These are phyloP conservation scores for Yamadazyma sp. DNA, from an alignment of 805 yeast genomes.

Conservation along the genomic window DNA sequence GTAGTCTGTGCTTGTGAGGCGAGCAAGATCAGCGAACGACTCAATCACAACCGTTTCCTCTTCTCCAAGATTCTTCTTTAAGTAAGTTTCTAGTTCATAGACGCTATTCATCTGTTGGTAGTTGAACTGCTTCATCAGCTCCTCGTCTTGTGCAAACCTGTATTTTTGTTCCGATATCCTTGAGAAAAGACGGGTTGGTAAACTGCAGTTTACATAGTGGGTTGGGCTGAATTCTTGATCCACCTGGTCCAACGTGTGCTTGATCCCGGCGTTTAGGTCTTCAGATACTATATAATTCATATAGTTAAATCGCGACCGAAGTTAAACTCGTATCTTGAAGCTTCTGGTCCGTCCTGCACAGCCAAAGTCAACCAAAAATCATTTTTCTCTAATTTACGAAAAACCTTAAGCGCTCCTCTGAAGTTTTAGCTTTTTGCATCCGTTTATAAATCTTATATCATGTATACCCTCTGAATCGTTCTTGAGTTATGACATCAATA, in stretches of 20 bases:
- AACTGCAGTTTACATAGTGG: conserved; percentile 15
- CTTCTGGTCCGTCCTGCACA: no score
- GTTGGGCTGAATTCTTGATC: conserved; percentile 7
- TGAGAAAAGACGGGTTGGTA: conserved; percentile 15
- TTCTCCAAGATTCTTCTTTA: not conserved
- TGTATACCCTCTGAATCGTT: no score
- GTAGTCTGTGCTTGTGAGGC: conserved; percentile 10
- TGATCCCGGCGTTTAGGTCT: conserved; percentile 8
- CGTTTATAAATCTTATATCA: no score
- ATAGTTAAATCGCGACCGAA: no score
- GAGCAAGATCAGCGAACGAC: conserved; percentile 12
- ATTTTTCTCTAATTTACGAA: no score
- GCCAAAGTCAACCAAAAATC: no score
- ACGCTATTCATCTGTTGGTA: conserved; percentile 13
- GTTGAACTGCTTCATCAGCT: conserved; percentile 15
- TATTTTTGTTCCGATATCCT: conserved; percentile 6
- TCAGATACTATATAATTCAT: conserved; percentile 7
- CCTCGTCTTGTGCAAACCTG: conserved; percentile 6
- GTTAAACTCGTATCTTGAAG: no score
- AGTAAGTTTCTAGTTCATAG: conserved; percentile 5
- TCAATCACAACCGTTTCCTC: conserved; percentile 12
- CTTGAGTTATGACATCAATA: no score
- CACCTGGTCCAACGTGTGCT: conserved; percentile 1
- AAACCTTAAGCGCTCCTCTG: no score
- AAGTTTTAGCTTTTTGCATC: no score